Base-by-base conservation (phyloP, 129 eudicot genomes). In the Chrysanthemum seticuspe region DNA sequence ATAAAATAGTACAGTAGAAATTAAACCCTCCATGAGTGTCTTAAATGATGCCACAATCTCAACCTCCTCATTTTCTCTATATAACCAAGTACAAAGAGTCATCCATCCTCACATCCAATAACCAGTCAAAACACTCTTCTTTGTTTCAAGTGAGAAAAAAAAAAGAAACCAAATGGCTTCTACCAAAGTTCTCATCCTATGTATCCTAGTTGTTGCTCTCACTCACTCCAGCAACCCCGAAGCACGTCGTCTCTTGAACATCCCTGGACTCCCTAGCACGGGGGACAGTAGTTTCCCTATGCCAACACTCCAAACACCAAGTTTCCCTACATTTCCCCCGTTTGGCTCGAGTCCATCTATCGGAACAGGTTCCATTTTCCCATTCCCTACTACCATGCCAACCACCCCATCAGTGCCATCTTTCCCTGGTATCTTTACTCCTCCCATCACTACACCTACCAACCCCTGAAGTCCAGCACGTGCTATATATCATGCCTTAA, bases 301-400 rank as follows among this genome's bases (percentile, higher is more conserved):
- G 80, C 80, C 81, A n/a, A 62, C 81, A 21, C 31, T 77, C 56
- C 80, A 76, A 68, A 58, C 80, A 3, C 80, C 80, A 27, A 3
- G 55, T 0, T 29, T 76, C 3, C 60, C 70, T 1, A 31, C 72
- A 9, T 15, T 76, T 51, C 80, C 80, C 23, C 51, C 81, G 3
- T 36, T 52, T 62, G 48, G 57, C 54, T 4, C 65, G 19, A 6
- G 50, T 19, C 55, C 75, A 18, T 40, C 75, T 11, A 4, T 51
- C 2, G 66, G 81, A 70, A 62, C 65, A 40, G 47, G 47, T 7
- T 40, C 51, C 71, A 76, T 0, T 62, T 77, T 54, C 53, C 70
- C 75, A 13, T 52, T 10, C 53, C 80, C 74, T 18, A 76, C 76
- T 13, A 74, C 78, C 56, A 64, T 56, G 58, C 79, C 73, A 10